Conservation (phyloP, 2,329 filamentous ascomycete genomes). For the Cladosporium sp. region DNA sequence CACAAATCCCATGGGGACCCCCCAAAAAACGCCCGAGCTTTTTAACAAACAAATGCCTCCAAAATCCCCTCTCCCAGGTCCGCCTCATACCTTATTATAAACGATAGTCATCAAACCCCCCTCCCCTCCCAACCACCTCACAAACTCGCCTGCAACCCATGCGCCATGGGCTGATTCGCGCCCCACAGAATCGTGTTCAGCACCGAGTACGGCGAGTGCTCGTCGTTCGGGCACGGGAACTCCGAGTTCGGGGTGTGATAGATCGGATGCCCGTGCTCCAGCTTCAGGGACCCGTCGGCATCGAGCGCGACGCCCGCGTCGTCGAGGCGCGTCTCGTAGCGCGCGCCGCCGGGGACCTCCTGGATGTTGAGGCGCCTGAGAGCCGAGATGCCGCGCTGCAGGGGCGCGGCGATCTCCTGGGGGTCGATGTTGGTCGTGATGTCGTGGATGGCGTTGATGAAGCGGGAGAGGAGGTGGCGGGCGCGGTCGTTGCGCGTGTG, state of each 20-base stretch:
- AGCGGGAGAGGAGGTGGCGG: conserved; percentile 39
- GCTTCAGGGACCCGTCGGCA: conserved; percentile 17
- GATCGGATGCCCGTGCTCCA: conserved; percentile 19
- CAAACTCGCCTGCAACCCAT: not conserved
- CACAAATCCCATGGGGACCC: too few species aligned
- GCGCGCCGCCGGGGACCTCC: conserved; percentile 3
- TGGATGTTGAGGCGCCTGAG: conserved; percentile 36
- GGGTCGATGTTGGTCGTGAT: conserved; percentile 43
- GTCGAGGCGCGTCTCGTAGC: conserved; percentile 7
- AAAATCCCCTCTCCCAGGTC: too few species aligned
- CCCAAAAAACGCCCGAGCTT: too few species aligned
- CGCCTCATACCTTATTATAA: too few species aligned
- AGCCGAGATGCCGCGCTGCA: conserved; percentile 42
- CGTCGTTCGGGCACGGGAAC: conserved; percentile 27
- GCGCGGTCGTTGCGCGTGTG: conserved; percentile 42
- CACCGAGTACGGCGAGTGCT: conserved; percentile 42
- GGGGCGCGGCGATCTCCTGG: conserved; percentile 42
- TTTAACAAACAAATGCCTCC: too few species aligned
- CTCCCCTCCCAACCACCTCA: too few species aligned
- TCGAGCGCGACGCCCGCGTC: conserved; percentile 12
- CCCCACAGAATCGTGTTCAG: conserved; percentile 41
- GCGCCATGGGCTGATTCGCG: not conserved
- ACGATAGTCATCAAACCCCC: too few species aligned
- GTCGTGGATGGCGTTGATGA: conserved; percentile 42
- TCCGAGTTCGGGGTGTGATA: conserved; percentile 25